These are phyloP conservation scores for Tuber indicum DNA, from an alignment of 495 filamentous ascomycete species.

Conservation along the genomic window DNA sequence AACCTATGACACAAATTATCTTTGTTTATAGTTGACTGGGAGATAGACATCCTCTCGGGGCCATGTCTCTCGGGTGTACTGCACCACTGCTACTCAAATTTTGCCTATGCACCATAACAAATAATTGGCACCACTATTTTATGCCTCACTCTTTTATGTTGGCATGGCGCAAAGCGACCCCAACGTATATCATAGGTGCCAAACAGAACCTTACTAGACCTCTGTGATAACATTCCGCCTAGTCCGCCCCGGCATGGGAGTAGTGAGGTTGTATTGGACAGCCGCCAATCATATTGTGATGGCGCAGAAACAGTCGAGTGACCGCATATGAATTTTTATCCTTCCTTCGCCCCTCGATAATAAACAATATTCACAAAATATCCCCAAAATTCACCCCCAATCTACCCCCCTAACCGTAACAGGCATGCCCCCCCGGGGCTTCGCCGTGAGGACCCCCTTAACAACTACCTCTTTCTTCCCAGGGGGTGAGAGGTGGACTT, in stretches of 20 bases:
- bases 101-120: too few species aligned
- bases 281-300: not conserved
- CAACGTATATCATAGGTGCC: too few species aligned
- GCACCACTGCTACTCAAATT: conserved; percentile 39
- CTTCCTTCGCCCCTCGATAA: not conserved
- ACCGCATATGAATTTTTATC: not conserved
- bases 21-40: not conserved
- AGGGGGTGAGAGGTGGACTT: not conserved
- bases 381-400: conserved; percentile 48
- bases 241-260: not conserved
- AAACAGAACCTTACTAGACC: not conserved
- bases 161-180: too few species aligned
- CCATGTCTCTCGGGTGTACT: not conserved
- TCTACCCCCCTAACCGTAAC: conserved; percentile 52
- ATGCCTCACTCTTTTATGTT: too few species aligned
- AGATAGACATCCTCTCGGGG: not conserved
- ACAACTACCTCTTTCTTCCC: conserved; percentile 54
- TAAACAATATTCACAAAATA: not conserved
- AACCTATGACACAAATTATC: not conserved
- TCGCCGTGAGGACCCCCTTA: conserved; percentile 55
- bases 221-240: not conserved
- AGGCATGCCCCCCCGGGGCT: conserved; percentile 60
- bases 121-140: too few species aligned
- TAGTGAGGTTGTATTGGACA: not conserved
- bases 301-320: not conserved